Base-by-base conservation (phyloP, 2,329 filamentous ascomycete genomes). In the Nannizzia gypsea region DNA sequence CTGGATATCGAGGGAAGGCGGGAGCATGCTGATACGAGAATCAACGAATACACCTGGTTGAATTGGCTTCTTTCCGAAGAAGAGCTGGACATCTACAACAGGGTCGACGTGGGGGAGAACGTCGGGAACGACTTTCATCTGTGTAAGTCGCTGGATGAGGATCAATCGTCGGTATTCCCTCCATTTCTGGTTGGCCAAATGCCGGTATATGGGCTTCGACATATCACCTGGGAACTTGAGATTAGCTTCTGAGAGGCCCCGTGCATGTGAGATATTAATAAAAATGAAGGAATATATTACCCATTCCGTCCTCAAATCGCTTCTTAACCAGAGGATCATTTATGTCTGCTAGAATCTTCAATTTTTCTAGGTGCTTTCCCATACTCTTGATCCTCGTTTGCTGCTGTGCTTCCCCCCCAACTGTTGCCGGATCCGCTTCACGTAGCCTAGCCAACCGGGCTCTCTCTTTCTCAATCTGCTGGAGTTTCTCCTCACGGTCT, bases 291-390 rank as follows among this genome's bases (percentile, higher is more conserved):
- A 15, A 34, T 20, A 17, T 58, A 81, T 67, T 78, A 96, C 92
- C 90, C 67, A 86, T 74, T 24, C 91, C 90, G 73, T 97, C 91
- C 72, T 99, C 93, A 66, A 95, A 97, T 65, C 83, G 86, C 76
- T 90, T 89, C 83, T 96, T 96, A 63, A 97, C 89, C 40, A 90
- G 67, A 0, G 93, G 93, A 70, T 97, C 93, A 72, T 97, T 97
- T 74, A 95, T 90, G 70, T 99, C 93, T 24, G 90, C 91, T 63
- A 88, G 76, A 42, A 99, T 86, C 81, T 96, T 95, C 70, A 96
- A 78, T 59, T 85, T 73, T 70, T 95, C 87, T 59, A 96, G 70
- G 67, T 89, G 78, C 65, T 81, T 77, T 68, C 83, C 79, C 84
- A 96, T 83, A 66, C 85, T 87, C 52, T 77, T 76, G 62, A 97